Evolutionary conservation across 1,284 basidiomycete genomes (phyloP).

Genomic region (Cryptococcus amylolentus): DNA sequence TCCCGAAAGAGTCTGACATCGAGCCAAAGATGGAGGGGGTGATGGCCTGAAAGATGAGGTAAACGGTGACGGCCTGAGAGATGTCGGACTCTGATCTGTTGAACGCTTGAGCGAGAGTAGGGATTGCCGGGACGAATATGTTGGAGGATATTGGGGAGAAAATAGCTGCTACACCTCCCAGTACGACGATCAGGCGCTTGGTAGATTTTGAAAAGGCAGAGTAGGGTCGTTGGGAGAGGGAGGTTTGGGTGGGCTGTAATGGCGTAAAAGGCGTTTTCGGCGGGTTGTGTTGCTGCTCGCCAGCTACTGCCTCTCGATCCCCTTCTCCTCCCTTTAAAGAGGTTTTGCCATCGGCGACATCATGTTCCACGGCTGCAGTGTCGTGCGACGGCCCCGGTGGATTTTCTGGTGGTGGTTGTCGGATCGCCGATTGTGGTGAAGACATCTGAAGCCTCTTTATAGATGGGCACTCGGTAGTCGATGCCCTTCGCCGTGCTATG

Average conservation of each 20-base stretch:
- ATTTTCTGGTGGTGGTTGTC: no score
- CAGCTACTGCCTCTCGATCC: not conserved
- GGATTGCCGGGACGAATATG: conserved; percentile 46
- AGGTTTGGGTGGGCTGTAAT: not conserved
- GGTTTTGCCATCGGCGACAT: no score
- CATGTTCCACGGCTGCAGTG: no score
- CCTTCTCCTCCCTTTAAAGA: no score
- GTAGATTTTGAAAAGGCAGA: conserved; percentile 32
- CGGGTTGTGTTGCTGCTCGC: not conserved
- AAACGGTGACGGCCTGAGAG: conserved; percentile 45
- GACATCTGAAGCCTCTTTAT: no score
- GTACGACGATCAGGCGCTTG: conserved; percentile 30
- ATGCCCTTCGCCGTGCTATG: no score
- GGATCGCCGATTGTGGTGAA: no score
- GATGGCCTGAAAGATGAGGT: conserved; percentile 47
- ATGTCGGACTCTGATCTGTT: conserved; percentile 34
- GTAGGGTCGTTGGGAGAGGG: conserved; percentile 21
- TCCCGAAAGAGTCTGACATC: conserved; percentile 37
- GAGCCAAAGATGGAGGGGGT: conserved; percentile 47
- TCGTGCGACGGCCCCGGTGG: no score
- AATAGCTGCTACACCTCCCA: conserved; percentile 31
- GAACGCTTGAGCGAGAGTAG: conserved; percentile 37
- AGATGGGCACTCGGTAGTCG: no score
- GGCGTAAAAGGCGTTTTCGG: not conserved
- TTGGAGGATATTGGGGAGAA: conserved; percentile 37